phyloP scores from a whole-genome alignment of 352 stramenopile species.

The Phytopythium delawarense region DNA sequence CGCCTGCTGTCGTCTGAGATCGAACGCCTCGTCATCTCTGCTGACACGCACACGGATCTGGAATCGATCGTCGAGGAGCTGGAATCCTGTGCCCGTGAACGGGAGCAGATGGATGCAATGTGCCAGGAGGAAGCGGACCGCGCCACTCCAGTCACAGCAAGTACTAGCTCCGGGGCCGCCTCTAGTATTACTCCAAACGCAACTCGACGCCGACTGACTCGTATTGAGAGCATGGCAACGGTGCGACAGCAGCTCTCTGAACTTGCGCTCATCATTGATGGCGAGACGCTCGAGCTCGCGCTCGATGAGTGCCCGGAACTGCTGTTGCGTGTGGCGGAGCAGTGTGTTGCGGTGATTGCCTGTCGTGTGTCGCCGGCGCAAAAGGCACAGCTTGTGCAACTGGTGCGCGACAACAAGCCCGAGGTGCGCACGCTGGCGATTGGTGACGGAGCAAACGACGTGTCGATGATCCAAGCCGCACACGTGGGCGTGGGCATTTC shows the following conservation, averaged over 20 bases:
- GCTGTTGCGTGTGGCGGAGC: constrained; percentile 69
- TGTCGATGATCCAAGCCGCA: constrained; percentile 94
- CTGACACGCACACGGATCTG: constrained; percentile 70
- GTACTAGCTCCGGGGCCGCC: background rate
- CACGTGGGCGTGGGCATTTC: constrained; percentile 93
- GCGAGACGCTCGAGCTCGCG: constrained; percentile 74
- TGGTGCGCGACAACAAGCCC: constrained; percentile 90
- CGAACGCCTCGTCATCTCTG: constrained; percentile 81
- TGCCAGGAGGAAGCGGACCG: constrained; percentile 4
- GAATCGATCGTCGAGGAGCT: constrained; percentile 57
- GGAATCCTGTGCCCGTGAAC: constrained; percentile 35
- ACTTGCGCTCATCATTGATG: constrained; percentile 73
- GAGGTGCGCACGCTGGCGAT: constrained; percentile 87
- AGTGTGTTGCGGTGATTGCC: constrained; percentile 89
- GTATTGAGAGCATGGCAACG: constrained; percentile 62
- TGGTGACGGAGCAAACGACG: constrained; percentile 95
- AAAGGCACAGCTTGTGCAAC: constrained; percentile 90
- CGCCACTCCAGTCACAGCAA: constrained; percentile 4
- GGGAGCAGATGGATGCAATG: constrained; percentile 20
- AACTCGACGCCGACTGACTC: constrained; percentile 36
- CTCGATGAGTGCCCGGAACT: constrained; percentile 71
- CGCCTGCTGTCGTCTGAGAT: constrained; percentile 91
- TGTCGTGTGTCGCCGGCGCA: constrained; percentile 92
- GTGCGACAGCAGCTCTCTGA: constrained; percentile 36
- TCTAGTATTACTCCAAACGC: constrained; percentile 3